Evolutionary conservation across 1,284 basidiomycete species (phyloP).

Genomic region (Boletus mariae): DNA sequence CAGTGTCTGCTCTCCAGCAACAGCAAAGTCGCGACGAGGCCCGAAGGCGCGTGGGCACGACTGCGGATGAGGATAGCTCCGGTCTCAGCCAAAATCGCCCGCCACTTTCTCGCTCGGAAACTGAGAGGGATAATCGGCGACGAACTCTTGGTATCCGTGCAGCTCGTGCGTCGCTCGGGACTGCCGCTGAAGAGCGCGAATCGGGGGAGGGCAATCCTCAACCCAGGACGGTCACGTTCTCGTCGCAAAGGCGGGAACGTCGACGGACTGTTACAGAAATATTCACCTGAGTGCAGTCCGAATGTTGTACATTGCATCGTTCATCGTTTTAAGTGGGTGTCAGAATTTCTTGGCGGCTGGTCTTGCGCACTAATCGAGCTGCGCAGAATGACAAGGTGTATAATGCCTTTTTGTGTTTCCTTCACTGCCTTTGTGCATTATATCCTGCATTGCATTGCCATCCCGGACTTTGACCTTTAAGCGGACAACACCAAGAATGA

Average conservation of each 20-base stretch:
- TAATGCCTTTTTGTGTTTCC: constrained; percentile 15
- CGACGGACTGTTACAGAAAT: constrained; percentile 50
- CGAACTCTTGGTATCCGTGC: constrained; percentile 39
- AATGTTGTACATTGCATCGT: constrained; percentile 12
- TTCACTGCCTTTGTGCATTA: constrained; percentile 22
- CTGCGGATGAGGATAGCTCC: constrained; percentile 24
- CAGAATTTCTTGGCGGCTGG: not conserved
- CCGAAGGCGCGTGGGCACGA: constrained; percentile 37
- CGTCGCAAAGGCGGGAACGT: constrained; percentile 40
- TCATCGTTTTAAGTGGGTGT: constrained; percentile 19
- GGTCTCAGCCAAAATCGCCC: constrained; percentile 26
- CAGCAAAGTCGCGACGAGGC: constrained; percentile 42
- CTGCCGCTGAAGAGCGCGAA: constrained; percentile 23
- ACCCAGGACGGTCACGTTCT: constrained; percentile 36
- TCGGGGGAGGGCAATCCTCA: constrained; percentile 33
- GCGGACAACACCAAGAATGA: constrained; percentile 11
- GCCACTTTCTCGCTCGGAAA: constrained; percentile 50
- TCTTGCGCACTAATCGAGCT: constrained; percentile 1
- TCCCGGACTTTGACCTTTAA: constrained; percentile 19
- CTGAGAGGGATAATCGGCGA: constrained; percentile 46
- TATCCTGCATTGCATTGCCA: constrained; percentile 27
- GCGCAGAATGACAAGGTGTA: constrained; percentile 25
- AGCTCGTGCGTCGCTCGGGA: constrained; percentile 46
- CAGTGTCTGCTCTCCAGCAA: constrained; percentile 54
- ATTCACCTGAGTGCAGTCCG: constrained; percentile 30